Evolutionary conservation across 2,329 filamentous ascomycete species (phyloP), one percentile per base, ranked within the genome.

Genomic region (Epichloe aotearoae): DNA sequence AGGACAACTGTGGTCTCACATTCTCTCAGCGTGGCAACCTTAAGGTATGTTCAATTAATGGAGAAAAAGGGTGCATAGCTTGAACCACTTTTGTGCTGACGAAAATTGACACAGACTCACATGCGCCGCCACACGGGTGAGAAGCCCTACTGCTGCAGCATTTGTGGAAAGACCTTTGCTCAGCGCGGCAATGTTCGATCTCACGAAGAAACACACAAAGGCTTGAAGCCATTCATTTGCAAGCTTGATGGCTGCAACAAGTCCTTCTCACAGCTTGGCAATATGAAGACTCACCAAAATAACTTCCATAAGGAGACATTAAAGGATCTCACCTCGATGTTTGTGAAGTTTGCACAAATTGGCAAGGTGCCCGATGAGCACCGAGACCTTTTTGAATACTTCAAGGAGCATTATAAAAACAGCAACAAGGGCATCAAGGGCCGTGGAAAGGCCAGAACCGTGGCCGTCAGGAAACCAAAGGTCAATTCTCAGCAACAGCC

Each of bases 371-470:
- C 77, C 0, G 75, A 82, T 38, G 66, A 69, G 5, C 88, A 96
- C 60, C 82, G 79, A 54, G 83, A 88, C 53, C 73, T 96, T 47
- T 47, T 86, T 73, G 79, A 85, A 58, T 95, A 95, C 69, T 93
- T 97, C 63, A 78, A 83, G 4, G 76, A 76, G 1, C 74, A 95
- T n/a, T 96, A 95, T 76, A 95, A 95, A 73, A 94, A 97, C 69
- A 90, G 86, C 69, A 97, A 97, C 76, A 95, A 95, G 67, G 93
- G 93, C 1, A 96, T 97, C 73, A 97, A 96, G 69, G 93, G 93
- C 11, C 82, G 93, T 44, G 93, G 93, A 42, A 93, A 91, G 64
- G 86, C 90, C 58, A 76, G 88, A 51, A 82, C 81, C 52, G 84
- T 89, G 50, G 61, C 62, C 8, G 61, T 60, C 19, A 57, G 61